Conservation (phyloP, 805 yeast genomes). For the Yarrowia sp. region DNA sequence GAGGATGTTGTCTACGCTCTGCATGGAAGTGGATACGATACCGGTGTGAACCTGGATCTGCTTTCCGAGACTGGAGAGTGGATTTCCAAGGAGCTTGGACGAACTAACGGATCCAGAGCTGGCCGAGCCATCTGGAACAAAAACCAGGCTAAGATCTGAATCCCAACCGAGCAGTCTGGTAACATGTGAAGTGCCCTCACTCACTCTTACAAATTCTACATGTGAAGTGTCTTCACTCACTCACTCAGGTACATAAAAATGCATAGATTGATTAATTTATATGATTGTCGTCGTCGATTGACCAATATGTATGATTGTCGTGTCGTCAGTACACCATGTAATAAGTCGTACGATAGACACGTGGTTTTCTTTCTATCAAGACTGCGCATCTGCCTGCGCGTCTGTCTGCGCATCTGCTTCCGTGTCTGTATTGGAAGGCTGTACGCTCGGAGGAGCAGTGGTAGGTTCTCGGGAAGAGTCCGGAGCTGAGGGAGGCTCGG, state of each 20-base stretch:
- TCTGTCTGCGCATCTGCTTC: neutral
- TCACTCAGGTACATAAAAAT: neutral
- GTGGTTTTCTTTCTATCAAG: no score
- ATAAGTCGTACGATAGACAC: neutral
- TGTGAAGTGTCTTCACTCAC: no score
- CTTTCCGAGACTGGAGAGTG: constrained; percentile 46
- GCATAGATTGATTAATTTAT: constrained; percentile 28
- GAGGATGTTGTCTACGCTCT: constrained; percentile 49
- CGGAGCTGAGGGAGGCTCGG: constrained; percentile 18
- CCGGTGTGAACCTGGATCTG: constrained; percentile 46
- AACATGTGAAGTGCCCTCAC: no score
- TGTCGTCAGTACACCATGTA: no score
- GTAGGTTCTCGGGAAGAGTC: constrained; percentile 24
- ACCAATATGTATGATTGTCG: neutral
- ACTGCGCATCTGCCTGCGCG: no score
- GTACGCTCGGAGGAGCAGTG: constrained; percentile 17
- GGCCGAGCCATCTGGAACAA: constrained; percentile 45
- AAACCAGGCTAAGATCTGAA: constrained; percentile 32
- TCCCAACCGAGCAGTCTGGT: no score
- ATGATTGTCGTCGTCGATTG: neutral
- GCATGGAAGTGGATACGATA: constrained; percentile 47
- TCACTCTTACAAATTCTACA: no score
- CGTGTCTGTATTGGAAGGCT: constrained; percentile 6
- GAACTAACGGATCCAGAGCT: constrained; percentile 47
- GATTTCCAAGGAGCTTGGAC: constrained; percentile 44